Conservation (phyloP, 805 yeast species). For the Cyberlindnera mrakii region DNA sequence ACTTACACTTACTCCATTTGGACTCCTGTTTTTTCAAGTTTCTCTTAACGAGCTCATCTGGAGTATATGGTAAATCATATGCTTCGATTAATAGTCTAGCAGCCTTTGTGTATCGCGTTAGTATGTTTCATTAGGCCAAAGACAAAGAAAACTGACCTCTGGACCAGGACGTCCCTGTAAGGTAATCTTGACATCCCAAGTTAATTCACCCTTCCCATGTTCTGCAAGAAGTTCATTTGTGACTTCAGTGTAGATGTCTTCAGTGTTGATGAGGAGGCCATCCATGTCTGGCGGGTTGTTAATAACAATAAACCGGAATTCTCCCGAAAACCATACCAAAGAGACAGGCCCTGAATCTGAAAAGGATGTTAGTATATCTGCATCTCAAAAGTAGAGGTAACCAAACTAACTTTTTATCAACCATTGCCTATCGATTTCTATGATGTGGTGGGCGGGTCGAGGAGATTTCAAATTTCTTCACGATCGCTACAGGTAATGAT, state of each 20-base stretch:
- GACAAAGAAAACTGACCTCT: slow-evolving; percentile 26
- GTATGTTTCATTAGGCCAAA: background rate
- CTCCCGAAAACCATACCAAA: slow-evolving; percentile 46
- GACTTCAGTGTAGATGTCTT: slow-evolving; percentile 82
- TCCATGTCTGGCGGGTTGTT: slow-evolving; percentile 64
- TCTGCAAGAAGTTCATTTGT: slow-evolving; percentile 58
- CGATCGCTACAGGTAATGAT: background rate
- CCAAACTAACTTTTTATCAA: too few relatives aligned
- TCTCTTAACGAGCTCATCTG: slow-evolving; percentile 52
- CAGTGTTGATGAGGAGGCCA: slow-evolving; percentile 88
- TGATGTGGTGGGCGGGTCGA: too few relatives aligned
- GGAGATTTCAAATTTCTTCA: too few relatives aligned
- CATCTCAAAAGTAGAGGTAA: too few relatives aligned
- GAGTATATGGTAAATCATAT: slow-evolving; percentile 60
- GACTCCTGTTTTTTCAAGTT: slow-evolving; percentile 43
- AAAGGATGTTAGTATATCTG: background rate
- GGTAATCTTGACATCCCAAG: slow-evolving; percentile 86
- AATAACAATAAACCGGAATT: background rate
- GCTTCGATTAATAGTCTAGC: slow-evolving; percentile 52
- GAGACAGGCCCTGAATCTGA: slow-evolving; percentile 55
- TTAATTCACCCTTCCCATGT: slow-evolving; percentile 71
- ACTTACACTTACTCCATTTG: slow-evolving; percentile 58
- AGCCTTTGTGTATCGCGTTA: slow-evolving; percentile 21
- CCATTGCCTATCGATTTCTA: too few relatives aligned
- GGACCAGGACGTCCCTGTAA: slow-evolving; percentile 91